Conservation (phyloP, 805 yeast genomes). For the Wickerhamiella cacticola region DNA sequence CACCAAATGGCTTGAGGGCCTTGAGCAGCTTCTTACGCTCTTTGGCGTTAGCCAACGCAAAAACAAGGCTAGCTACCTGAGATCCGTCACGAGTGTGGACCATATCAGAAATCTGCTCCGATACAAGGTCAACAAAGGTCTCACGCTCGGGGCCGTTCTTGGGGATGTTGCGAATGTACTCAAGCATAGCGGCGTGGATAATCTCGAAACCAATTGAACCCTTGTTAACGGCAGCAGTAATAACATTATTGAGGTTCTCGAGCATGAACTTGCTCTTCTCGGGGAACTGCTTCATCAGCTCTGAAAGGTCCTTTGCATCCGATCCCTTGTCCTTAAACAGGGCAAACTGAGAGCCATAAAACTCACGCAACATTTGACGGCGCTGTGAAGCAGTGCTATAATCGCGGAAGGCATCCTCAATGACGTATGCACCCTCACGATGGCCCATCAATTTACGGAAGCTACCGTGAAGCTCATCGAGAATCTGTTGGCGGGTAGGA, state of each 20-base stretch:
- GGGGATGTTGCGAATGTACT: slow-evolving; percentile 62
- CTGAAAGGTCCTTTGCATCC: slow-evolving; percentile 48
- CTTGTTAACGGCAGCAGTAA: slow-evolving; percentile 81
- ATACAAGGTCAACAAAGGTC: slow-evolving; percentile 69
- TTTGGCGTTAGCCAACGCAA: slow-evolving; percentile 79
- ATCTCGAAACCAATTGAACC: slow-evolving; percentile 95
- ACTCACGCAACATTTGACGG: slow-evolving; percentile 85
- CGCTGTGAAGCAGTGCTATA: slow-evolving; percentile 77
- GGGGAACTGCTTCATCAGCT: slow-evolving; percentile 51
- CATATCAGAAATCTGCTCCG: slow-evolving; percentile 85
- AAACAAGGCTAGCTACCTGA: slow-evolving; percentile 71
- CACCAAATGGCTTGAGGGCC: slow-evolving; percentile 62
- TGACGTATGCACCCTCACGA: slow-evolving; percentile 95
- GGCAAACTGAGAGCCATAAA: slow-evolving; percentile 94
- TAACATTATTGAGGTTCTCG: slow-evolving; percentile 66
- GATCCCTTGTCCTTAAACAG: slow-evolving; percentile 68
- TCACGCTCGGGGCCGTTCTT: slow-evolving; percentile 46
- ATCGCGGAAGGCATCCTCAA: slow-evolving; percentile 79
- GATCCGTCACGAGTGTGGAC: slow-evolving; percentile 93
- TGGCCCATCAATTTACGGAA: slow-evolving; percentile 89
- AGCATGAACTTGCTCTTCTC: slow-evolving; percentile 71
- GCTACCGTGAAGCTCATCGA: slow-evolving; percentile 81
- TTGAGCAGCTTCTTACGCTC: slow-evolving; percentile 74
- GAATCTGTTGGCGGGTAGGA: slow-evolving; percentile 58
- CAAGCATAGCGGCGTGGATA: slow-evolving; percentile 91